Base-by-base conservation (phyloP, 2,329 filamentous ascomycete species). In the Pseudogymnoascus sp. region DNA sequence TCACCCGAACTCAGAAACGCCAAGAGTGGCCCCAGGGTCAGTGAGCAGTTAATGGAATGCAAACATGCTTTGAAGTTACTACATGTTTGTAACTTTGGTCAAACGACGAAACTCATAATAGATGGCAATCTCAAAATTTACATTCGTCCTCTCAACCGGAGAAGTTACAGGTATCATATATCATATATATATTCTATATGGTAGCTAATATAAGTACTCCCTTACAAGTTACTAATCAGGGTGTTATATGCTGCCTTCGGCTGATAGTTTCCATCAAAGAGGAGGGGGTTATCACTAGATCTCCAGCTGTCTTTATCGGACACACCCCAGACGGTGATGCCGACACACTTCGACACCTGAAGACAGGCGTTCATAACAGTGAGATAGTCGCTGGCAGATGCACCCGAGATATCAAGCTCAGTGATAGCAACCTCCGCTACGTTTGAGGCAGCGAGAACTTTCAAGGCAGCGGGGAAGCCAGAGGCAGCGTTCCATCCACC, bases 351-450 rank as follows among this genome's bases (percentile, higher is more conserved):
- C 0, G 66, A 41, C 6, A 70, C 65, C 22, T 67, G 64, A 30
- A 73, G 38, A 60, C 72, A 73, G 6, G 71, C 71, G 2, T 68
- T 67, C 14, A 67, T 65, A 47, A 69, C 68, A 47, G 41, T 47
- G 41, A 47, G 41, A 5, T 47, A 47, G 41, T 88, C 86, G 18
- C 72, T 72, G 2, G 78, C 66, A 20, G 79, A 74, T 6, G 82
- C 84, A 22, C 76, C 75, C 58, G 80, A 79, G 67, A 90, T 88
- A 68, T 90, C 87, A 18, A 88, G 77, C 74, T 88, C 86, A 1
- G 86, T 88, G 58, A 88, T 78, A 7, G 86, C 85, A 33, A 47
- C 41, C 41, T 47, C 41, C 41, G 4, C 41, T 64, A 25, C 43
- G 58, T 25, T 69, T 66, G 25, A 47, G 20, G 41, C 20, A 8